phyloP scores from a whole-genome alignment of 1,139 yeast species.

The Scheffersomyces stambukii region DNA sequence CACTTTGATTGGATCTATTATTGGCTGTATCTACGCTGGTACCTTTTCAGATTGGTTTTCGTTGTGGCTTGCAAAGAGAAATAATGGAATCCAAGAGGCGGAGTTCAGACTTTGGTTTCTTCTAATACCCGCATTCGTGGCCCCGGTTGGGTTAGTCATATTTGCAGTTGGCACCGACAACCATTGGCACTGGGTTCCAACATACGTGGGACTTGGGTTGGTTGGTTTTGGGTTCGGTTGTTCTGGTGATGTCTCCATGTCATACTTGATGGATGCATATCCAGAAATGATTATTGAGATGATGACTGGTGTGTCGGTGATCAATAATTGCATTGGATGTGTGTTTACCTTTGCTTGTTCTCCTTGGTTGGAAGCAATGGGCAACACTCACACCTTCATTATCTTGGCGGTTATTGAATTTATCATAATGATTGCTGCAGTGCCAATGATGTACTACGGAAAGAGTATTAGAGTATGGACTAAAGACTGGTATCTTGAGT shows the following conservation, averaged over 20 bases:
- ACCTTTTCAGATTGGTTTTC: slow-evolving; percentile 69
- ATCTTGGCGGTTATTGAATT: slow-evolving; percentile 69
- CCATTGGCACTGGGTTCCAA: slow-evolving; percentile 55
- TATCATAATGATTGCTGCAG: slow-evolving; percentile 33
- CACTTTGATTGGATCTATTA: slow-evolving; percentile 70
- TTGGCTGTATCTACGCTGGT: slow-evolving; percentile 81
- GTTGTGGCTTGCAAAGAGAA: slow-evolving; percentile 63
- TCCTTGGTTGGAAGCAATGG: slow-evolving; percentile 62
- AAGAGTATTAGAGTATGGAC: slow-evolving; percentile 33
- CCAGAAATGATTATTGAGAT: slow-evolving; percentile 76
- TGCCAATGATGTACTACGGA: slow-evolving; percentile 31
- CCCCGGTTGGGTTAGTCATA: slow-evolving; percentile 70
- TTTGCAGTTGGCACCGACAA: slow-evolving; percentile 74
- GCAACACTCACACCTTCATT: slow-evolving; percentile 67
- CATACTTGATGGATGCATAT: slow-evolving; percentile 67
- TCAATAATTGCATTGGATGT: slow-evolving; percentile 73
- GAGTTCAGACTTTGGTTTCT: slow-evolving; percentile 74
- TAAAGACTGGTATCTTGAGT: slow-evolving; percentile 25
- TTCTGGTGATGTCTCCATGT: slow-evolving; percentile 68
- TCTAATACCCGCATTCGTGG: slow-evolving; percentile 59
- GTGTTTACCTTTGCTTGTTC: slow-evolving; percentile 76
- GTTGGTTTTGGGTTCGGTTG: slow-evolving; percentile 73
- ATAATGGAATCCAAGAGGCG: slow-evolving; percentile 72
- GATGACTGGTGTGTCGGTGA: slow-evolving; percentile 79
- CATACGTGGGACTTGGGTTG: slow-evolving; percentile 61